Conservation (phyloP, 129 eudicot species). For the Kitagawia praeruptora region DNA sequence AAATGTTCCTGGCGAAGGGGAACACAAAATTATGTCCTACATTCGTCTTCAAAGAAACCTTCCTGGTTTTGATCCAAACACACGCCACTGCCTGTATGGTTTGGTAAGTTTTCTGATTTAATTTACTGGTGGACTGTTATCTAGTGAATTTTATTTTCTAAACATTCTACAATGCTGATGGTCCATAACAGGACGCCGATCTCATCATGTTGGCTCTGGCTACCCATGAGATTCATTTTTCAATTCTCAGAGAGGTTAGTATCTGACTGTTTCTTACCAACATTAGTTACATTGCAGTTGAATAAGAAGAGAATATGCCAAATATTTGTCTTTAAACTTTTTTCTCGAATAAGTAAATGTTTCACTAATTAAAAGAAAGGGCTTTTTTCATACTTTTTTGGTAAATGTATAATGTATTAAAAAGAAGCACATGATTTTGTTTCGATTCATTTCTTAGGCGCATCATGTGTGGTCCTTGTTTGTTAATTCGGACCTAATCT, state of each 20-base stretch:
- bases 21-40: conserved; percentile 93
- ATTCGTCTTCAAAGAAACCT: conserved; percentile 87
- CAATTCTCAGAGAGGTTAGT: conserved; percentile 14
- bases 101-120: conserved; percentile 52
- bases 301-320: neutral
- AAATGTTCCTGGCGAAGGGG: conserved; percentile 99
- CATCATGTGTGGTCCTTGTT: neutral
- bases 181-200: conserved; percentile 4
- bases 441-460: neutral
- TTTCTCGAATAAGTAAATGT: neutral
- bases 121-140: neutral
- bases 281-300: neutral
- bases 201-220: conserved; percentile 13
- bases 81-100: conserved; percentile 92
- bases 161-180: neutral
- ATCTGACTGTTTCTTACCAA: neutral
- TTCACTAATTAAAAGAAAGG: neutral
- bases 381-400: neutral
- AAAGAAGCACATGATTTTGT: neutral
- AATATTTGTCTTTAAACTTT: neutral
- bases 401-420: neutral
- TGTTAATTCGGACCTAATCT: neutral
- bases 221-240: conserved; percentile 11
- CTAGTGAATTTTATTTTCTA: neutral
- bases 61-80: conserved; percentile 91